phyloP scores from a whole-genome alignment of 2,329 filamentous ascomycete species.

The Akanthomyces muscarius region DNA sequence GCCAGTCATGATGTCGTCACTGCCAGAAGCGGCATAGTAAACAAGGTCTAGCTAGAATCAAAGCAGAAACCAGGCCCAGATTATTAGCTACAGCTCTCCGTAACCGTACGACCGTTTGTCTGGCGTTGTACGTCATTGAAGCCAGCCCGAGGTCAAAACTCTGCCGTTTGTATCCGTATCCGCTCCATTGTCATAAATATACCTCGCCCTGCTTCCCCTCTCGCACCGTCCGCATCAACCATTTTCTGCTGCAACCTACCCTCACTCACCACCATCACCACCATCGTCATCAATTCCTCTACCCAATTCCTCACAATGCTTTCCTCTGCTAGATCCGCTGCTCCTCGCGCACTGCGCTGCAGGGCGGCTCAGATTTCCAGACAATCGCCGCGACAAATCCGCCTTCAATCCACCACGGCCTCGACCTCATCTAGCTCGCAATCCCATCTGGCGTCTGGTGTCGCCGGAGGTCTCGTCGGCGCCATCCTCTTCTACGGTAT shows the following conservation, averaged over 20 bases:
- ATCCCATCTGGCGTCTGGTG: conserved; percentile 37
- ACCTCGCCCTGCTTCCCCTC: background rate
- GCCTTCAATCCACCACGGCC: conserved; percentile 38
- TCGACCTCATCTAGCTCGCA: conserved; percentile 25
- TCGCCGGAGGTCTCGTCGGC: conserved; percentile 42
- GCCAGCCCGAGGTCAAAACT: background rate
- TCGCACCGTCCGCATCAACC: background rate
- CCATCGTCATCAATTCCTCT: background rate
- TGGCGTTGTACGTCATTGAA: conserved; percentile 6
- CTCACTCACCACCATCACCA: background rate
- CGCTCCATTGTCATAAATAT: background rate
- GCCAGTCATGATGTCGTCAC: conserved; percentile 10
- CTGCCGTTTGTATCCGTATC: background rate
- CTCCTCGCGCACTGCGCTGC: conserved; percentile 5
- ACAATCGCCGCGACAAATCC: conserved; percentile 19
- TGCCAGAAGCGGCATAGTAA: conserved; percentile 5
- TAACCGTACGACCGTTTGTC: background rate
- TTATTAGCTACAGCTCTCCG: background rate
- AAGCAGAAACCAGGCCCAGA: background rate
- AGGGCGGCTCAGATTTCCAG: background rate
- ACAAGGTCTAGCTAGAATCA: background rate
- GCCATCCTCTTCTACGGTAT: conserved; percentile 40
- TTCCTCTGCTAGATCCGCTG: conserved; percentile 2
- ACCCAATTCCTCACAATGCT: conserved; percentile 1
- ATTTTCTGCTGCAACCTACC: background rate